Evolutionary conservation across 2,329 filamentous ascomycete genomes (phyloP).

Genomic region (Pyrenochaeta sp.): DNA sequence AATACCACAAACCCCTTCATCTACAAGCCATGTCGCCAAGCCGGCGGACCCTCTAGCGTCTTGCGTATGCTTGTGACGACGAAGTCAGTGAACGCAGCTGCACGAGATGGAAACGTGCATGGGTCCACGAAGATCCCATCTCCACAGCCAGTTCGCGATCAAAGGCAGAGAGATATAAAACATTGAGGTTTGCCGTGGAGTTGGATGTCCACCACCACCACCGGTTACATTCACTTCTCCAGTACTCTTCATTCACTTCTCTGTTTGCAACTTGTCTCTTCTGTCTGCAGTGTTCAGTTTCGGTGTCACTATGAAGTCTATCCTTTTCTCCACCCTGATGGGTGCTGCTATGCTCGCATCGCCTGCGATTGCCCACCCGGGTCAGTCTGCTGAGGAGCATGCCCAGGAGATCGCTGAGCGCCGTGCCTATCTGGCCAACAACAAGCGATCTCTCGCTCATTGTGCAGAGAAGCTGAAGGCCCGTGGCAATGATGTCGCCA

Average conservation of each 20-base stretch:
- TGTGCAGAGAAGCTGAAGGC: slow-evolving; percentile 52
- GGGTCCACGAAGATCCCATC: background rate
- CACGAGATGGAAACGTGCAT: slow-evolving; percentile 1
- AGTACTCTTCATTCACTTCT: slow-evolving; percentile 3
- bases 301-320: slow-evolving; percentile 26
- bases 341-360: slow-evolving; percentile 37
- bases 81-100: background rate
- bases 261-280: background rate
- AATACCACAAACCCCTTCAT: too few relatives aligned
- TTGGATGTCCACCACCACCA: slow-evolving; percentile 1
- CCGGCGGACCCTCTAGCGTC: slow-evolving; percentile 7
- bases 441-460: slow-evolving; percentile 50
- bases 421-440: slow-evolving; percentile 42
- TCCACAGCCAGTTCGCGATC: too few relatives aligned
- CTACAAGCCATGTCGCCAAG: slow-evolving; percentile 7
- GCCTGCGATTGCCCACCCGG: slow-evolving; percentile 47
- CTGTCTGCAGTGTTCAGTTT: background rate
- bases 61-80: slow-evolving; percentile 23
- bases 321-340: slow-evolving; percentile 30
- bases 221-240: slow-evolving; percentile 6
- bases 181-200: background rate
- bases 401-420: slow-evolving; percentile 46
- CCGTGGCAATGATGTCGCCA: slow-evolving; percentile 51
- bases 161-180: slow-evolving; percentile 10
- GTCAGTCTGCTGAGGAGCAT: slow-evolving; percentile 43